Evolutionary conservation across 257 asterid species (phyloP).

Genomic region (Avicennia marina): DNA sequence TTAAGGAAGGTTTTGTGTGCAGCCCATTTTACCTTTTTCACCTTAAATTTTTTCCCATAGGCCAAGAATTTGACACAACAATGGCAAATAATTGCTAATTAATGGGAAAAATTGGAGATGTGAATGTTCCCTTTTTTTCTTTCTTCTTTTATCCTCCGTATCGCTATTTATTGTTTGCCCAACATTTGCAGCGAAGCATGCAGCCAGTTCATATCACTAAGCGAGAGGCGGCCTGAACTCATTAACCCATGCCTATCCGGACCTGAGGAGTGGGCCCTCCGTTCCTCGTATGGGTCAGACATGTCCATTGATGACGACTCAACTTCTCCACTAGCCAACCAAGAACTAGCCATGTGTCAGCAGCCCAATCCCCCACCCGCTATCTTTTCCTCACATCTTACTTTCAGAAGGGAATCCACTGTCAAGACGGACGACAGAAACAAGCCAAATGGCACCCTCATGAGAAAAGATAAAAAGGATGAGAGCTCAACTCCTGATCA

Average conservation of each 20-base stretch:
- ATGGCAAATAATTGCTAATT: neutral
- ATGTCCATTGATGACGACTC: slow-evolving; percentile 40
- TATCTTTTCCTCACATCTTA: slow-evolving; percentile 10
- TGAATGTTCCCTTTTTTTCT: too few species aligned
- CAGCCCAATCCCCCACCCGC: slow-evolving; percentile 16
- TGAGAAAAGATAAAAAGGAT: slow-evolving; percentile 12
- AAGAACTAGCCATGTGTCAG: slow-evolving; percentile 11
- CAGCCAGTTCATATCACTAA: slow-evolving; percentile 44
- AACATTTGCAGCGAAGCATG: slow-evolving; percentile 68
- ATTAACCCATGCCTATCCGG: slow-evolving; percentile 32
- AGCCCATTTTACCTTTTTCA: neutral
- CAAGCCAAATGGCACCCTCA: slow-evolving; percentile 2
- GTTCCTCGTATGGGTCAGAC: slow-evolving; percentile 42
- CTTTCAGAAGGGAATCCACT: slow-evolving; percentile 23
- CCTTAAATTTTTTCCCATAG: neutral
- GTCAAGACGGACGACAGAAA: slow-evolving; percentile 18
- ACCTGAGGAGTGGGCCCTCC: slow-evolving; percentile 44
- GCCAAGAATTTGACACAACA: neutral
- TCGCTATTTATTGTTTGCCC: too few species aligned
- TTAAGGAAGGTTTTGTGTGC: neutral
- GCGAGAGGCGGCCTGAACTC: slow-evolving; percentile 50
- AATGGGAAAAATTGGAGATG: too few species aligned
- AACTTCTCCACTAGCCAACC: slow-evolving; percentile 23
- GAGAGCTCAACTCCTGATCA: slow-evolving; percentile 29
- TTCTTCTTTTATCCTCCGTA: too few species aligned